These are phyloP conservation scores for Penicillium sp. DNA, from an alignment of 2,329 filamentous ascomycete genomes.

Conservation along the genomic window DNA sequence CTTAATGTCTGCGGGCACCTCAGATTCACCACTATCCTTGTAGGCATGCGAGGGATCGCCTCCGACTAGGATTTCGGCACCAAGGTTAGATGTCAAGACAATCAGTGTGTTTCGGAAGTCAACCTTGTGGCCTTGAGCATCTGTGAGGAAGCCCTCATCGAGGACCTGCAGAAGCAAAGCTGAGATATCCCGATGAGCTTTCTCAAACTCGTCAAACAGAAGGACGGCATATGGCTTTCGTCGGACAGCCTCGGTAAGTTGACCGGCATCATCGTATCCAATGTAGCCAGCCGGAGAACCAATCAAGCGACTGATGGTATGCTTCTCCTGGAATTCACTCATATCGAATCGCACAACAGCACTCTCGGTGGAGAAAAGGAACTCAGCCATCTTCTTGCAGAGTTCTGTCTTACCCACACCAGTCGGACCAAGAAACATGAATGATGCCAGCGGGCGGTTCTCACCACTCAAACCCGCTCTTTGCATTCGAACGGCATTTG, in stretches of 20 bases:
- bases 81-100: constrained; percentile 92
- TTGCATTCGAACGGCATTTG: constrained; percentile 91
- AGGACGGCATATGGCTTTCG: constrained; percentile 94
- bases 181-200: constrained; percentile 93
- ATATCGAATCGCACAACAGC: constrained; percentile 96
- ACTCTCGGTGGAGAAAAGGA: constrained; percentile 88
- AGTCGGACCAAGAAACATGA: constrained; percentile 97
- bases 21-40: constrained; percentile 62
- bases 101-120: constrained; percentile 97
- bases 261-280: constrained; percentile 94
- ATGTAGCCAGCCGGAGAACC: constrained; percentile 93
- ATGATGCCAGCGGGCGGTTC: constrained; percentile 86
- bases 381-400: constrained; percentile 91
- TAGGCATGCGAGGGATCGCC: constrained; percentile 66
- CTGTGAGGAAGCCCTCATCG: constrained; percentile 93
- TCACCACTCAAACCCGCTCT: constrained; percentile 88
- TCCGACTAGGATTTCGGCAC: constrained; percentile 85
- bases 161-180: constrained; percentile 89
- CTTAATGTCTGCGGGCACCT: constrained; percentile 72
- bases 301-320: constrained; percentile 90
- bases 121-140: constrained; percentile 92
- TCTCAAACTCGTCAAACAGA: constrained; percentile 96
- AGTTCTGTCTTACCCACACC: constrained; percentile 97
- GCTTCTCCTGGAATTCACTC: constrained; percentile 97
- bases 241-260: constrained; percentile 91